Percentiles rank a stretch among this genome's conserved stretches.
Evolutionary conservation across 1,284 basidiomycete genomes (phyloP).

Genomic region (Pseudozyma hubeiensis): DNA sequence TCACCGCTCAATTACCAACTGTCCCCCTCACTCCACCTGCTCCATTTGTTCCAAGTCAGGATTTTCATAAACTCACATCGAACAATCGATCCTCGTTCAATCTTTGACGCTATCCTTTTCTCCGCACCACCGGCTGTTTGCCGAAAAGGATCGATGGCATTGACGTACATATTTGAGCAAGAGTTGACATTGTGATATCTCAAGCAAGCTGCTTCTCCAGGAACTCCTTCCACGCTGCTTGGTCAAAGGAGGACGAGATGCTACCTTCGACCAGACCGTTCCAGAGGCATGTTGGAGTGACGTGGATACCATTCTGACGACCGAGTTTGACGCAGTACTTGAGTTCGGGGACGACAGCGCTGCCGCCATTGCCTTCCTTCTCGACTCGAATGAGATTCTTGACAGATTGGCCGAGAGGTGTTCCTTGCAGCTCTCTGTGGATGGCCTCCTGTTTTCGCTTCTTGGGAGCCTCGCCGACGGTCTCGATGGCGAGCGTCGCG

Average conservation of each 20-base stretch:
- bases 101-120: no score
- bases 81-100: background rate
- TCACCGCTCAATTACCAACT: background rate
- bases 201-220: slow-evolving; percentile 75
- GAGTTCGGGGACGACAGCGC: slow-evolving; percentile 81
- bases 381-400: slow-evolving; percentile 77
- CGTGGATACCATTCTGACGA: slow-evolving; percentile 90
- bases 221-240: slow-evolving; percentile 86
- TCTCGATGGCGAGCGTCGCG: slow-evolving; percentile 73
- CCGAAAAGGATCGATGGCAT: no score
- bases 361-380: slow-evolving; percentile 78
- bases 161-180: background rate
- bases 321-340: slow-evolving; percentile 87
- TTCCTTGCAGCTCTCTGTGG: slow-evolving; percentile 71
- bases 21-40: background rate
- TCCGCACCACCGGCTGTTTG: no score
- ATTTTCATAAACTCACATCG: background rate
- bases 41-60: background rate
- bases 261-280: slow-evolving; percentile 80
- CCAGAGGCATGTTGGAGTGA: slow-evolving; percentile 80
- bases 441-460: slow-evolving; percentile 62
- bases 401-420: slow-evolving; percentile 70
- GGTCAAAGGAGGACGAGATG: slow-evolving; percentile 84
- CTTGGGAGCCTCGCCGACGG: slow-evolving; percentile 70
- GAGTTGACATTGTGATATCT: background rate